Evolutionary conservation across 257 asterid species (phyloP).

Genomic region (Solanum ossicruentum): DNA sequence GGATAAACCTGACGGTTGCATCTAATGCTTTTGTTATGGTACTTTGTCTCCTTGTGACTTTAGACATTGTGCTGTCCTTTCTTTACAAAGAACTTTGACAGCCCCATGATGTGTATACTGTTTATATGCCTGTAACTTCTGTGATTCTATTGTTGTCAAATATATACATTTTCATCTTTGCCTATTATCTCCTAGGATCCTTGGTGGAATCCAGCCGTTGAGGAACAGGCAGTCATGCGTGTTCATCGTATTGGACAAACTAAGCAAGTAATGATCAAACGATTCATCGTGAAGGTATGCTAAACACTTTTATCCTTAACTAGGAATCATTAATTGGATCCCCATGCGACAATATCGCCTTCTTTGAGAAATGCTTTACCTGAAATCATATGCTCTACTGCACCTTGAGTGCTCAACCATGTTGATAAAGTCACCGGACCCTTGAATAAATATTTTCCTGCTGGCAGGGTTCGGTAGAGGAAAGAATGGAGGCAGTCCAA

Average conservation of each 20-base stretch:
- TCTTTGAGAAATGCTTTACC: neutral
- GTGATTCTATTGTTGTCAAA: neutral
- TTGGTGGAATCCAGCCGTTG: conserved; percentile 99
- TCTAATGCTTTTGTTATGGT: conserved; percentile 93
- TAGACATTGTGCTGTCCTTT: neutral
- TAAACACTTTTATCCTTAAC: neutral
- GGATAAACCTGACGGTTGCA: conserved; percentile 91
- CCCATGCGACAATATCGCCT: neutral
- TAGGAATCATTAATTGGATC: neutral
- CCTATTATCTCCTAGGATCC: conserved; percentile 55
- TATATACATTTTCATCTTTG: neutral
- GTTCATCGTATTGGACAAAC: conserved; percentile 98
- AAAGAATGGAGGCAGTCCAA: conserved; percentile 96
- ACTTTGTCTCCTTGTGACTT: neutral
- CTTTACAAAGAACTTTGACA: neutral
- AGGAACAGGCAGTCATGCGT: conserved; percentile 99
- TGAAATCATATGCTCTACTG: neutral
- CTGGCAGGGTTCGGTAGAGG: conserved; percentile 83
- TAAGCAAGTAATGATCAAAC: conserved; percentile 53
- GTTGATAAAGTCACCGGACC: neutral
- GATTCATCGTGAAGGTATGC: conserved; percentile 81
- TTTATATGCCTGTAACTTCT: neutral
- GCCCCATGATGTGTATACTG: neutral
- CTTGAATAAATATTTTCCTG: neutral
- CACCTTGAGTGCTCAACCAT: neutral